Base-by-base conservation (phyloP, 495 filamentous ascomycete genomes). In the Ascobolus immersus region DNA sequence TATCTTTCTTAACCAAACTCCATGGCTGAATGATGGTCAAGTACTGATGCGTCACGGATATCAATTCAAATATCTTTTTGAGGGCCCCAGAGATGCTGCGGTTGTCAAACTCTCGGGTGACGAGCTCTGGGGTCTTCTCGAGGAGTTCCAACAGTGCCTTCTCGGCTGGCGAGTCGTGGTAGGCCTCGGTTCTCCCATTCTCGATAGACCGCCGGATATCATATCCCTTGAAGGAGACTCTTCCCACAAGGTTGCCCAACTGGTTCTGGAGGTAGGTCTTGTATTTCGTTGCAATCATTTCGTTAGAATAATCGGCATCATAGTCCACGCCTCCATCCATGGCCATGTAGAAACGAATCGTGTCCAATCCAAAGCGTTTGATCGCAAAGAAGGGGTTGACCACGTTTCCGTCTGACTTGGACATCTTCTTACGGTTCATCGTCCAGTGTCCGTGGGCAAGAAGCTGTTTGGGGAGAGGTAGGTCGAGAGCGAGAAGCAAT, bases 401-500 rank as follows among this genome's bases (percentile, higher is more conserved):
- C 15, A 81, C 82, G 50, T 90, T 94, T 32, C 89, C 89, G 4
- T 70, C 68, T 5, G 76, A 84, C 52, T 96, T 96, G 20, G 81
- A 77, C 86, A 96, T 96, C 50, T 94, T 96, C 40, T 67, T 61
- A 26, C 60, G 61, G 34, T 75, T 76, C 50, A 96, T 69, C 2
- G 82, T 86, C 86, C 86, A 96, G 49, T 96, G 89, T 1, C 72
- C 80, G 45, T 94, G 86, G 13, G 77, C 76, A 0, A 94, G 61
- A 14, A 94, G 62, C 34, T 69, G 67, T 42, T 71, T 73, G 4
- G 86, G 84, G n/a, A 76, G 51, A 1, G 81, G 73, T 2, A 96
- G 56, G 38, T 73, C 72, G 17, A 94, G 58, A 3, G 84, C 84
- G 57, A 96, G 69, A 19, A 96, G 72, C 45, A 96, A 73, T 2